These are phyloP conservation scores for Carpinus viminea DNA, from an alignment of 306 rosid species.

Conservation along the genomic window DNA sequence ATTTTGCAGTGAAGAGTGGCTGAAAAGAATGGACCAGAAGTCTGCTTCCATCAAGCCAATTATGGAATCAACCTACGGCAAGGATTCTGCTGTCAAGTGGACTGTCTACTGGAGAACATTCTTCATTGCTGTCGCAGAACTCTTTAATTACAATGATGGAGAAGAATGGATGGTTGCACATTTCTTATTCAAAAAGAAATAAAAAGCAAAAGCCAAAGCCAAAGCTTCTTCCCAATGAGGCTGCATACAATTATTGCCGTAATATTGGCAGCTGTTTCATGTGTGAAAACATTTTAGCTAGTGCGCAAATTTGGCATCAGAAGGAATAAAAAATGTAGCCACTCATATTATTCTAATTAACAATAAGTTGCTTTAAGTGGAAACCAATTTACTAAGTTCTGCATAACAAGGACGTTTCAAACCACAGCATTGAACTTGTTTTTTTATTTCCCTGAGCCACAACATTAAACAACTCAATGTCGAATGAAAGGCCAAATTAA, in stretches of 20 bases:
- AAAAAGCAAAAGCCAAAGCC: conserved; percentile 11
- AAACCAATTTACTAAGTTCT: not conserved
- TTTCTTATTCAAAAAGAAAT: conserved; percentile 75
- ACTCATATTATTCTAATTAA: not conserved
- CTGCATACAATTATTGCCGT: no score
- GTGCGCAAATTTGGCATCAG: not conserved
- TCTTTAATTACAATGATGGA: conserved; percentile 78
- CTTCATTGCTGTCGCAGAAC: conserved; percentile 87
- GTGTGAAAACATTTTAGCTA: not conserved
- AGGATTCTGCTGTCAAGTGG: conserved; percentile 83
- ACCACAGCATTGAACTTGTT: not conserved
- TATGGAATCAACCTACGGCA: conserved; percentile 85
- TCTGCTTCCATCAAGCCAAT: conserved; percentile 56
- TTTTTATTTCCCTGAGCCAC: no score
- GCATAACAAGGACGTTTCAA: not conserved
- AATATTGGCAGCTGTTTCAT: not conserved
- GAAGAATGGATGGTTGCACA: conserved; percentile 94
- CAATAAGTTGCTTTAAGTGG: not conserved
- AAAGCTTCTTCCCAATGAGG: not conserved
- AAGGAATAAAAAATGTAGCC: not conserved
- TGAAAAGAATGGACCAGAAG: conserved; percentile 77
- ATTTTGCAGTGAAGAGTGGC: conserved; percentile 92
- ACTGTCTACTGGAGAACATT: conserved; percentile 93
- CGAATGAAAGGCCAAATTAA: not conserved
- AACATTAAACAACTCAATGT: not conserved